Evolutionary conservation across 495 filamentous ascomycete genomes (phyloP).

Genomic region (Aspergillus egyptiacus): DNA sequence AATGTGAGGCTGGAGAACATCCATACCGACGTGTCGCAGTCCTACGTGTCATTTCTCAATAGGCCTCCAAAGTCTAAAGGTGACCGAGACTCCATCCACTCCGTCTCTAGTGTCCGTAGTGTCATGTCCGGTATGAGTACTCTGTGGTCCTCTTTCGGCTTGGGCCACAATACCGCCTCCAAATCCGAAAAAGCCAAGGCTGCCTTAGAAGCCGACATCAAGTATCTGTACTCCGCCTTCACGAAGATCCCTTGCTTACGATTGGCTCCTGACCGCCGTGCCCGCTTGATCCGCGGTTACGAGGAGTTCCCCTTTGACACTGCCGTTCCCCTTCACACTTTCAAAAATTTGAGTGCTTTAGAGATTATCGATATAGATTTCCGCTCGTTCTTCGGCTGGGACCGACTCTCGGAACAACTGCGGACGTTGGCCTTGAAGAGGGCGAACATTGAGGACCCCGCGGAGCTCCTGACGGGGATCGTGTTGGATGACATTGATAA

Average conservation of each 20-base stretch:
- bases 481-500: slow-evolving; percentile 95
- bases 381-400: slow-evolving; percentile 95
- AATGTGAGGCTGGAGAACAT: slow-evolving; percentile 92
- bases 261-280: slow-evolving; percentile 82
- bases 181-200: slow-evolving; percentile 83
- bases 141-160: slow-evolving; percentile 81
- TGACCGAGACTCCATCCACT: slow-evolving; percentile 86
- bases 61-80: slow-evolving; percentile 66
- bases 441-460: slow-evolving; percentile 80
- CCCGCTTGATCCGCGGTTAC: slow-evolving; percentile 80
- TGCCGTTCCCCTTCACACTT: slow-evolving; percentile 88
- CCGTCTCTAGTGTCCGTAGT: slow-evolving; percentile 92
- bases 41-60: slow-evolving; percentile 92
- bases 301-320: slow-evolving; percentile 98
- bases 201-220: slow-evolving; percentile 76
- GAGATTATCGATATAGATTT: slow-evolving; percentile 95
- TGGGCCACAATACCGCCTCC: slow-evolving; percentile 64
- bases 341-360: slow-evolving; percentile 91
- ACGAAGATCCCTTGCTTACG: slow-evolving; percentile 94
- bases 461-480: slow-evolving; percentile 83
- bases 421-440: slow-evolving; percentile 85
- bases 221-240: slow-evolving; percentile 95
- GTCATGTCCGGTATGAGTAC: slow-evolving; percentile 94
- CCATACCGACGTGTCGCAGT: slow-evolving; percentile 75
- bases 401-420: slow-evolving; percentile 83